Percentiles rank a stretch among this genome's conserved stretches.
phyloP scores from a whole-genome alignment of 129 eudicot species.

The Gnaphalium uliginosum region DNA sequence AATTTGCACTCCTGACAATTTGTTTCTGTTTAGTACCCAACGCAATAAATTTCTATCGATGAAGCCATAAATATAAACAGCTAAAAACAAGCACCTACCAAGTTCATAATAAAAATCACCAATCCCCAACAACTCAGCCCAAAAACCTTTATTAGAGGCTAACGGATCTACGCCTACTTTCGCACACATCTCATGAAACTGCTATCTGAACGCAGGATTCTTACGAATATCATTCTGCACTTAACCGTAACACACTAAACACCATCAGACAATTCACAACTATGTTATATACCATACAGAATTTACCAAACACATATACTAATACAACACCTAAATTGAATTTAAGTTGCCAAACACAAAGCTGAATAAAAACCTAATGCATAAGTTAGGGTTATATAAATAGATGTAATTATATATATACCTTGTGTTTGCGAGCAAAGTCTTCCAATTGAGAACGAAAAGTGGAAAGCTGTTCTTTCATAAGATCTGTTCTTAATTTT shows the following conservation, averaged over 20 bases:
- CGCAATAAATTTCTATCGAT: not conserved
- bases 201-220: conserved; percentile 91
- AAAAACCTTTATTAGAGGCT: conserved; percentile 95
- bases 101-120: conserved; percentile 99
- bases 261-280: conserved; percentile 1
- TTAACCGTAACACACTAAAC: conserved; percentile 14
- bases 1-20: conserved; percentile 90
- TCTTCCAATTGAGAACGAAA: conserved; percentile 97
- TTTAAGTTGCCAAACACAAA: too few species aligned
- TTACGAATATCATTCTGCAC: conserved; percentile 94
- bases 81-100: conserved; percentile 50
- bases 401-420: not conserved
- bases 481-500: conserved; percentile 80
- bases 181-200: conserved; percentile 99
- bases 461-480: conserved; percentile 94
- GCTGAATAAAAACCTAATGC: not conserved
- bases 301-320: not conserved
- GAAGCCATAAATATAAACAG: not conserved
- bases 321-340: too few species aligned
- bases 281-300: not conserved
- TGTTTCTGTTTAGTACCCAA: conserved; percentile 9
- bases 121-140: conserved; percentile 96
- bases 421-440: conserved; percentile 99
- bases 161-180: conserved; percentile 97
- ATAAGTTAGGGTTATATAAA: not conserved